A percentile compares a stretch with the other conserved stretches of the same genome.
Conservation (phyloP, 1,139 yeast species). For the Protomyces gravidus region DNA sequence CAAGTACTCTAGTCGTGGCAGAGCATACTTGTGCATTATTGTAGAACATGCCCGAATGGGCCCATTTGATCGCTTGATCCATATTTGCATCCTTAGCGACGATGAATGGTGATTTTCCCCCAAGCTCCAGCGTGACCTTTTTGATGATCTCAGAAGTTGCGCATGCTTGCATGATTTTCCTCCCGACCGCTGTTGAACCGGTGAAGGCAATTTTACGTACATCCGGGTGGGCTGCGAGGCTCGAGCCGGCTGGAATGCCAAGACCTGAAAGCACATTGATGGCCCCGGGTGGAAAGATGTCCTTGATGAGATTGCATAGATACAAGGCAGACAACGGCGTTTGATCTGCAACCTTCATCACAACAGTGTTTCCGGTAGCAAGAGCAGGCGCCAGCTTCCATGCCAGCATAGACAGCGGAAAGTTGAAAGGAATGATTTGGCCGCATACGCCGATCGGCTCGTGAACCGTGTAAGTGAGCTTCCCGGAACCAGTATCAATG, state of each 20-base stretch:
- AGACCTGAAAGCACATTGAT: slow-evolving; percentile 64
- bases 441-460: slow-evolving; percentile 82
- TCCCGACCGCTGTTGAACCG: slow-evolving; percentile 82
- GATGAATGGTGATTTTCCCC: slow-evolving; percentile 91
- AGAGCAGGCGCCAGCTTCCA: slow-evolving; percentile 86
- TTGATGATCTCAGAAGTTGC: slow-evolving; percentile 54
- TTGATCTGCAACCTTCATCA: slow-evolving; percentile 83
- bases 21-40: slow-evolving; percentile 80
- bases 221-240: slow-evolving; percentile 61
- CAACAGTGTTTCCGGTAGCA: slow-evolving; percentile 89
- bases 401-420: slow-evolving; percentile 91
- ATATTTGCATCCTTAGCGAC: slow-evolving; percentile 80
- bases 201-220: slow-evolving; percentile 80
- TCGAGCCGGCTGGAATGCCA: slow-evolving; percentile 55
- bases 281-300: slow-evolving; percentile 81
- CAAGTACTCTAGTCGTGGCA: slow-evolving; percentile 70
- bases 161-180: slow-evolving; percentile 68
- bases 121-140: slow-evolving; percentile 78
- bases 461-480: slow-evolving; percentile 71
- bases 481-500: slow-evolving; percentile 59
- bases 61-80: slow-evolving; percentile 71
- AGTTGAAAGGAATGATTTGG: slow-evolving; percentile 88
- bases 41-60: slow-evolving; percentile 64
- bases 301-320: slow-evolving; percentile 64
- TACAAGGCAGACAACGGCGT: slow-evolving; percentile 87